phyloP scores from a whole-genome alignment of 2,329 filamentous ascomycete species.

The Didymella pomorum region DNA sequence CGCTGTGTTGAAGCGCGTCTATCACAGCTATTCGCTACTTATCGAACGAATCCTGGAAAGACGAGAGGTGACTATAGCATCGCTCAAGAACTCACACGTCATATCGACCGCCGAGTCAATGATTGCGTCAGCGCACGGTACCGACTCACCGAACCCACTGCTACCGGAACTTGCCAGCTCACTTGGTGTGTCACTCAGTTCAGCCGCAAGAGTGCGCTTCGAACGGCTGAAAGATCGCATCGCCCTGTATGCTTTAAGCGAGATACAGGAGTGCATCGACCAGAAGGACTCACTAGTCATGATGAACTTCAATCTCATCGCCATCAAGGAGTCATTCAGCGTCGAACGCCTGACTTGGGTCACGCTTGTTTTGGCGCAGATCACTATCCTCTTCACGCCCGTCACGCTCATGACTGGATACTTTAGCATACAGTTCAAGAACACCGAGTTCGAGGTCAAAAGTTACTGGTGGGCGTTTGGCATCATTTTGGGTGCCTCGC shows the following conservation, averaged over 20 bases:
- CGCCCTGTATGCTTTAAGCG: slow-evolving; percentile 67
- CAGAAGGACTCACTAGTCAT: slow-evolving; percentile 75
- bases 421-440: slow-evolving; percentile 71
- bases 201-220: slow-evolving; percentile 65
- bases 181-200: slow-evolving; percentile 56
- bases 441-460: slow-evolving; percentile 66
- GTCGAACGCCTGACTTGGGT: slow-evolving; percentile 76
- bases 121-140: slow-evolving; percentile 32
- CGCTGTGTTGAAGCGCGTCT: slow-evolving; percentile 67
- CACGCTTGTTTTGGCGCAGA: slow-evolving; percentile 76
- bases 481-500: slow-evolving; percentile 67
- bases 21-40: slow-evolving; percentile 67
- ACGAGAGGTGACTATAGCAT: slow-evolving; percentile 53
- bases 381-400: slow-evolving; percentile 77
- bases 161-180: slow-evolving; percentile 50
- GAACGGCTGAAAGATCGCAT: slow-evolving; percentile 67
- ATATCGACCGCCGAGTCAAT: slow-evolving; percentile 44
- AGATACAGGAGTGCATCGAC: slow-evolving; percentile 69
- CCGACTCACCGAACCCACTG: slow-evolving; percentile 28
- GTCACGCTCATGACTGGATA: slow-evolving; percentile 78
- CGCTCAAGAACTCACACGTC: slow-evolving; percentile 55
- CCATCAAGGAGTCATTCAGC: slow-evolving; percentile 75
- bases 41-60: slow-evolving; percentile 65
- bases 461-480: slow-evolving; percentile 75
- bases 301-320: slow-evolving; percentile 80